These are phyloP conservation scores for Kappamyces sp. DNA, from an alignment of 192 early-diverging fungal genomes.

Conservation along the genomic window DNA sequence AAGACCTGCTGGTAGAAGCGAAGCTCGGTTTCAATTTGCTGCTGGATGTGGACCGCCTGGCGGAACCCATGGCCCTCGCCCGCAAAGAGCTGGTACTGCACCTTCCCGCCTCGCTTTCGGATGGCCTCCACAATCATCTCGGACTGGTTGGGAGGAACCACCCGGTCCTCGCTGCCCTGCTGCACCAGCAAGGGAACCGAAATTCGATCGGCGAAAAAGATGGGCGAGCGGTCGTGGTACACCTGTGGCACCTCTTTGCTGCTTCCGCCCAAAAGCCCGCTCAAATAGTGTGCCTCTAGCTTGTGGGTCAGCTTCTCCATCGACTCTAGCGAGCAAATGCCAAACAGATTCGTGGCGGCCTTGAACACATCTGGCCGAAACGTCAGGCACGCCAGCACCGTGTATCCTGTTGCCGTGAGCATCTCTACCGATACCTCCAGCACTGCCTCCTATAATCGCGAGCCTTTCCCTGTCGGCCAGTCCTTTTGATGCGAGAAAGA, in stretches of 20 bases:
- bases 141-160: constrained; percentile 72
- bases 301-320: constrained; percentile 75
- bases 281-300: constrained; percentile 56
- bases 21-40: constrained; percentile 56
- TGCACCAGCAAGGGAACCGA: constrained; percentile 62
- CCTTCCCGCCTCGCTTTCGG: constrained; percentile 48
- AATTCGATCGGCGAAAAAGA: constrained; percentile 54
- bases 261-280: constrained; percentile 49
- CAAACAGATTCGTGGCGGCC: constrained; percentile 63
- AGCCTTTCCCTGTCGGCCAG: constrained; percentile 56
- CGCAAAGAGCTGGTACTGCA: constrained; percentile 40
- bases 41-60: constrained; percentile 57
- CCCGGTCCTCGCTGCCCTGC: constrained; percentile 68
- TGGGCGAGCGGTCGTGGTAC: constrained; percentile 60
- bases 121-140: constrained; percentile 68
- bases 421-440: constrained; percentile 34
- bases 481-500: constrained; percentile 49
- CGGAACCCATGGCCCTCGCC: constrained; percentile 48
- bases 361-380: constrained; percentile 68
- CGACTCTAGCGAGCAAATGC: constrained; percentile 63
- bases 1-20: constrained; percentile 66
- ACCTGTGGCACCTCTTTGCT: constrained; percentile 48
- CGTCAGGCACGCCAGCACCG: constrained; percentile 56
- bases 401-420: constrained; percentile 42
- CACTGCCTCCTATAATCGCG: constrained; percentile 61